Evolutionary conservation across 352 stramenopile genomes (phyloP).

Genomic region (Bremia lactucae): DNA sequence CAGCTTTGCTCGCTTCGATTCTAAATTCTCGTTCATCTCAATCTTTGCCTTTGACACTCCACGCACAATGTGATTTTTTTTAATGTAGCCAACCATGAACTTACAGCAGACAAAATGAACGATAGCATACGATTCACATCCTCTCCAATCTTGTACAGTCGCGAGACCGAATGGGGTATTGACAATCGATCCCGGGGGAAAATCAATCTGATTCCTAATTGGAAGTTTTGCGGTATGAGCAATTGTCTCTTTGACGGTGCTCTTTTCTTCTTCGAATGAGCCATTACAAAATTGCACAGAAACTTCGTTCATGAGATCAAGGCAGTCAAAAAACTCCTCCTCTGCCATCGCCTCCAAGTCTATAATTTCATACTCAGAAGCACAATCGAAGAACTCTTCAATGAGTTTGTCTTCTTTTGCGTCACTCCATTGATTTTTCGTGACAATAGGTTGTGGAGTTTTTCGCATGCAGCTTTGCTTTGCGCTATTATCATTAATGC

Average conservation of each 20-base stretch:
- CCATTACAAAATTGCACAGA: constrained; percentile 29
- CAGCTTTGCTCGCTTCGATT: constrained; percentile 42
- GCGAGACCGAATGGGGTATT: constrained; percentile 60
- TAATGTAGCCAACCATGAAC: constrained; percentile 41
- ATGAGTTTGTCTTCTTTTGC: constrained; percentile 41
- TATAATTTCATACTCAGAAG: constrained; percentile 43
- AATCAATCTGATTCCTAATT: constrained; percentile 9
- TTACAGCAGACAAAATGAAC: background rate
- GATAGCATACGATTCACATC: background rate
- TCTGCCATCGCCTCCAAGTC: constrained; percentile 55
- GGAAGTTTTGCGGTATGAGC: constrained; percentile 1
- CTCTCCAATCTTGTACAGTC: constrained; percentile 40
- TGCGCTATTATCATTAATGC: background rate
- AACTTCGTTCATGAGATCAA: constrained; percentile 54
- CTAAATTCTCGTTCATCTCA: constrained; percentile 26
- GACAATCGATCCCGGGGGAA: constrained; percentile 47
- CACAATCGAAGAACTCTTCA: constrained; percentile 82
- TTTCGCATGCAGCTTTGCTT: constrained; percentile 10
- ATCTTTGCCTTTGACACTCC: constrained; percentile 45
- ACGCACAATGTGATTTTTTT: constrained; percentile 43
- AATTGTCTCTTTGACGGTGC: constrained; percentile 4
- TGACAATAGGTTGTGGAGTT: constrained; percentile 23
- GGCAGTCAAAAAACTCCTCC: constrained; percentile 81
- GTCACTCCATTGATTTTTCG: constrained; percentile 23
- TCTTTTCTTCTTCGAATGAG: constrained; percentile 10